phyloP scores from a whole-genome alignment of 108 stramenopile genomes.

The Cyclotella atomus region DNA sequence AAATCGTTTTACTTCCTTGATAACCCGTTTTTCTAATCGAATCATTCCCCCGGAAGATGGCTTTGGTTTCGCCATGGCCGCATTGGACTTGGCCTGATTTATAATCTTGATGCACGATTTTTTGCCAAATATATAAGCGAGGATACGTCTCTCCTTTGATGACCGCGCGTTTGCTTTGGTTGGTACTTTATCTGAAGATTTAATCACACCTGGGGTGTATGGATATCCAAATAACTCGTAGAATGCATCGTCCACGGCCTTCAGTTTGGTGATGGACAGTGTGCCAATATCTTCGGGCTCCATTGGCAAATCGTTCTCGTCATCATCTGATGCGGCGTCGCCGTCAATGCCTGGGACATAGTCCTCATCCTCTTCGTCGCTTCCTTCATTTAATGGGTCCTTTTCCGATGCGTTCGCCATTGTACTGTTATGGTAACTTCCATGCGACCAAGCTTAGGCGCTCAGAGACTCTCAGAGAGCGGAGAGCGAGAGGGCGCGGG shows the following conservation, averaged over 20 bases:
- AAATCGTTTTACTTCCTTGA: constrained; percentile 57
- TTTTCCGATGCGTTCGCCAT: too few relatives aligned
- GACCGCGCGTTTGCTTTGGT: constrained; percentile 8
- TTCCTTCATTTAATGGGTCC: too few relatives aligned
- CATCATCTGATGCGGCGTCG: constrained; percentile 25
- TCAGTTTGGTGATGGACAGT: constrained; percentile 45
- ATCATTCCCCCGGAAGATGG: constrained; percentile 33
- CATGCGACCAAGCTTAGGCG: too few relatives aligned
- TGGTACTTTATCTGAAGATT: constrained; percentile 3
- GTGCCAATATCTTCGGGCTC: not conserved
- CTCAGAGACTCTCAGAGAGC: too few relatives aligned
- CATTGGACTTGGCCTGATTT: constrained; percentile 11
- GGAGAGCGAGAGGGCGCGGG: too few relatives aligned
- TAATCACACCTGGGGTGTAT: constrained; percentile 29
- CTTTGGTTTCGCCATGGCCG: constrained; percentile 37
- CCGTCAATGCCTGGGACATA: constrained; percentile 47
- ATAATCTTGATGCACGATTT: constrained; percentile 21
- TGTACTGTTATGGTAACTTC: too few relatives aligned
- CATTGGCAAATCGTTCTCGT: constrained; percentile 26
- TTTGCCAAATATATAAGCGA: constrained; percentile 65
- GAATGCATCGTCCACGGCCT: constrained; percentile 79
- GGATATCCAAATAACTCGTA: constrained; percentile 72
- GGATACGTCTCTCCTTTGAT: constrained; percentile 34
- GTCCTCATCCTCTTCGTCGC: constrained; percentile 52
- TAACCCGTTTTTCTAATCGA: constrained; percentile 38